A percentile compares a stretch with the other conserved stretches of the same genome.
phyloP scores from a whole-genome alignment of 805 yeast genomes.

The Blastobotrys mokoenaii region DNA sequence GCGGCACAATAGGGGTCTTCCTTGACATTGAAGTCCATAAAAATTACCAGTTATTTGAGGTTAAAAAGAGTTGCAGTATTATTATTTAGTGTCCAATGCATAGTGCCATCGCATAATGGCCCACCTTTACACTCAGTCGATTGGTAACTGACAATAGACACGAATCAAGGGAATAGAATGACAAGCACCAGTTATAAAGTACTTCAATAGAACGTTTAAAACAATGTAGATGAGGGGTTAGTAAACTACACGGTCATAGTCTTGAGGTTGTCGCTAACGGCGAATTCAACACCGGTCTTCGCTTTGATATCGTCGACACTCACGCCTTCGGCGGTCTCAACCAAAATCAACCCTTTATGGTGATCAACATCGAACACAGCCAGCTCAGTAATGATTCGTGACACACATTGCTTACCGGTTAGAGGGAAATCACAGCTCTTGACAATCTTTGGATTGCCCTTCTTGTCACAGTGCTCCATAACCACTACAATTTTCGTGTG shows the following conservation, averaged over 20 bases:
- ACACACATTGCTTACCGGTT: slow-evolving; percentile 39
- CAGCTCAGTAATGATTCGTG: slow-evolving; percentile 37
- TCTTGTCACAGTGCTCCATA: slow-evolving; percentile 41
- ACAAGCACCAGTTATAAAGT: no score
- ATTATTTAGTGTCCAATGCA: no score
- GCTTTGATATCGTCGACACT: slow-evolving; percentile 33
- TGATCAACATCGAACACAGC: slow-evolving; percentile 41
- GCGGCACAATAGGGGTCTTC: no score
- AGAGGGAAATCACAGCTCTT: slow-evolving; percentile 38
- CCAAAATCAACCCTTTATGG: slow-evolving; percentile 31
- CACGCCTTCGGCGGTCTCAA: slow-evolving; percentile 36
- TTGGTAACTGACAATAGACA: no score
- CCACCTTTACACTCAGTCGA: no score
- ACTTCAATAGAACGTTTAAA: no score
- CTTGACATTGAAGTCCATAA: no score
- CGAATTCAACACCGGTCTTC: slow-evolving; percentile 36
- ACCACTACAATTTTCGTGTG: slow-evolving; percentile 39
- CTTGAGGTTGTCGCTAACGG: slow-evolving; percentile 19
- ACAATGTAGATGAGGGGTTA: no score
- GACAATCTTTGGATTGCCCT: slow-evolving; percentile 40
- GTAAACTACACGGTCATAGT: slow-evolving; percentile 2
- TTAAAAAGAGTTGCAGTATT: no score
- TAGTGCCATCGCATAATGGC: no score
- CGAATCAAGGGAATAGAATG: no score
- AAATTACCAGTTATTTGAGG: no score